Percentiles rank a stretch among this genome's conserved stretches.
Evolutionary conservation across 192 early-diverging fungal genomes (phyloP).

Genomic region (Coemansia nantahalensis): DNA sequence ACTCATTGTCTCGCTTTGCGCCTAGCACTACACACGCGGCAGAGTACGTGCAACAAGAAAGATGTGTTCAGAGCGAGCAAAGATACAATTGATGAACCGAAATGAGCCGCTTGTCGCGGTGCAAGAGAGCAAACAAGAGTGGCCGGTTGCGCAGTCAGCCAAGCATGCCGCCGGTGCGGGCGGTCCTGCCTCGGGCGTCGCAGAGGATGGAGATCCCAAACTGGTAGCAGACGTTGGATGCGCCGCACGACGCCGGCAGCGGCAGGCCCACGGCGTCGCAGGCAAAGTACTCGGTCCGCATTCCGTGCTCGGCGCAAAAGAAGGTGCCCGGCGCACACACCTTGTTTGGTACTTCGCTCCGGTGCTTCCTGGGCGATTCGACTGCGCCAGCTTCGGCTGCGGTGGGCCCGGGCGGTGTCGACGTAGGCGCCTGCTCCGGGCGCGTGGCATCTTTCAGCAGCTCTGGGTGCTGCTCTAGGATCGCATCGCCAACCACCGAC

Average conservation of each 20-base stretch:
- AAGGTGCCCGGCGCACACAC: slow-evolving; percentile 16
- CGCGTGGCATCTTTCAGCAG: neutral
- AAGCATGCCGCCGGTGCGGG: neutral
- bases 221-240: slow-evolving; percentile 39
- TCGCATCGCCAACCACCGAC: slow-evolving; percentile 25
- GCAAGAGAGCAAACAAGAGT: neutral
- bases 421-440: neutral
- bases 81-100: too few species aligned
- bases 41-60: too few species aligned
- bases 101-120: too few species aligned
- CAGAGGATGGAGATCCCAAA: slow-evolving; percentile 29
- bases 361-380: neutral
- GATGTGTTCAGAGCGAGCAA: too few species aligned
- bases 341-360: too few species aligned
- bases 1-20: too few species aligned
- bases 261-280: slow-evolving; percentile 32
- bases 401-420: neutral
- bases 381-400: too few species aligned
- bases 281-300: slow-evolving; percentile 31
- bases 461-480: slow-evolving; percentile 25
- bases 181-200: neutral
- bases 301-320: slow-evolving; percentile 29
- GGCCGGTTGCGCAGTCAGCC: too few species aligned
- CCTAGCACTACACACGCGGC: too few species aligned
- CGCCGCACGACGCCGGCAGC: slow-evolving; percentile 30